phyloP scores from a whole-genome alignment of 805 yeast species.

The Candida palmyrensis region DNA sequence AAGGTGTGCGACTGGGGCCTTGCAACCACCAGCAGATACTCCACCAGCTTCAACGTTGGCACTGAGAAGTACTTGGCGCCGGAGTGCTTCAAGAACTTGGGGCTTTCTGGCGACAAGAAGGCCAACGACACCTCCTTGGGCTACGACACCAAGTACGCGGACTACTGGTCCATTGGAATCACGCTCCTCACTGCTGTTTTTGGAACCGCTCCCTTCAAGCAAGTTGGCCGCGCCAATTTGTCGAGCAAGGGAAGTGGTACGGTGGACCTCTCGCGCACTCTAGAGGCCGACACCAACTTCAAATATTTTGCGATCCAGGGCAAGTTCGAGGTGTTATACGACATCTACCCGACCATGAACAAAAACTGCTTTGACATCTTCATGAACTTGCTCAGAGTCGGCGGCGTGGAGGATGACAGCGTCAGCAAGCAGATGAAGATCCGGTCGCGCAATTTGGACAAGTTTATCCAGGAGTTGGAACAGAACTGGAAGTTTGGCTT shows the following conservation, averaged over 20 bases:
- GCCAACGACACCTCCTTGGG: not conserved
- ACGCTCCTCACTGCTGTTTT: slow-evolving; percentile 46
- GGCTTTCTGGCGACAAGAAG: slow-evolving; percentile 5
- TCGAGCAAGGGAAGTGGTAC: slow-evolving; percentile 9
- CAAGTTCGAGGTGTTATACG: slow-evolving; percentile 39
- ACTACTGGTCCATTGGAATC: slow-evolving; percentile 52
- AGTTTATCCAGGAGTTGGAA: slow-evolving; percentile 26
- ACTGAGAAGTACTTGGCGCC: slow-evolving; percentile 62
- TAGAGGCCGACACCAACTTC: slow-evolving; percentile 39
- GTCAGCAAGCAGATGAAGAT: slow-evolving; percentile 17
- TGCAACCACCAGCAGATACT: slow-evolving; percentile 36
- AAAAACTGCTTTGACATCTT: slow-evolving; percentile 37
- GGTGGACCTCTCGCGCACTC: slow-evolving; percentile 6
- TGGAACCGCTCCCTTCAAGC: slow-evolving; percentile 50
- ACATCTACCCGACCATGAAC: slow-evolving; percentile 45
- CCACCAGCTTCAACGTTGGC: slow-evolving; percentile 40
- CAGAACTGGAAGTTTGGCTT: slow-evolving; percentile 35
- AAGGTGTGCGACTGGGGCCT: slow-evolving; percentile 76
- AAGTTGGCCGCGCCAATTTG: slow-evolving; percentile 10
- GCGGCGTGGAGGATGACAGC: slow-evolving; percentile 30
- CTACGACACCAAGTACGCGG: slow-evolving; percentile 44
- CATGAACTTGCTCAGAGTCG: slow-evolving; percentile 33
- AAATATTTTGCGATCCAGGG: slow-evolving; percentile 33
- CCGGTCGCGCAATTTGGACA: slow-evolving; percentile 28
- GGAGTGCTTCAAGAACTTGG: slow-evolving; percentile 30